Evolutionary conservation across 257 asterid species (phyloP).

Genomic region (Gentiana macrophylla): DNA sequence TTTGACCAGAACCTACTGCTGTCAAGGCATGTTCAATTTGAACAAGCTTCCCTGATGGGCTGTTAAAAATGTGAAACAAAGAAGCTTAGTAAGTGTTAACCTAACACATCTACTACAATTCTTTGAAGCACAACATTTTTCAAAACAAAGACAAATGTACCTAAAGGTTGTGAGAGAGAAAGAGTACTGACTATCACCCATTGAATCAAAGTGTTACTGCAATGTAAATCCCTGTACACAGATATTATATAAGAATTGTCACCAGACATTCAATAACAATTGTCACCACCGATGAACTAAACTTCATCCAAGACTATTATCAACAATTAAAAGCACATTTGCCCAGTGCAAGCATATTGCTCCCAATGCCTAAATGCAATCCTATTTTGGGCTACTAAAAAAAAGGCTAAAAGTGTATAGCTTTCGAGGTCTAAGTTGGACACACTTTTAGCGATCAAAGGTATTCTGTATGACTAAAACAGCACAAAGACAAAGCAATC

Average conservation of each 20-base stretch:
- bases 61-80: constrained; percentile 15
- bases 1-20: constrained; percentile 99
- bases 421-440: no score
- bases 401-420: no score
- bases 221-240: constrained; percentile 5
- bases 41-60: constrained; percentile 98
- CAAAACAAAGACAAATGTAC: constrained; percentile 19
- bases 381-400: no score
- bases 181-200: constrained; percentile 99
- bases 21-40: constrained; percentile 98
- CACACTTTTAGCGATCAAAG: no score
- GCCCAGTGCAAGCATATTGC: no score
- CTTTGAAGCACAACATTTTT: not conserved
- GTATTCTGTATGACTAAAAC: no score
- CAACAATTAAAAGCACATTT: no score
- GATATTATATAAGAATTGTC: not conserved
- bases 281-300: no score
- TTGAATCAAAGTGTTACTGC: constrained; percentile 8
- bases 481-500: no score
- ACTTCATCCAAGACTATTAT: no score
- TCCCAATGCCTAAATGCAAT: no score
- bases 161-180: constrained; percentile 99
- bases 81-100: not conserved
- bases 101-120: not conserved
- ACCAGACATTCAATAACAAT: no score